phyloP scores from a whole-genome alignment of 2,329 filamentous ascomycete species.

The Penicillium sp. region DNA sequence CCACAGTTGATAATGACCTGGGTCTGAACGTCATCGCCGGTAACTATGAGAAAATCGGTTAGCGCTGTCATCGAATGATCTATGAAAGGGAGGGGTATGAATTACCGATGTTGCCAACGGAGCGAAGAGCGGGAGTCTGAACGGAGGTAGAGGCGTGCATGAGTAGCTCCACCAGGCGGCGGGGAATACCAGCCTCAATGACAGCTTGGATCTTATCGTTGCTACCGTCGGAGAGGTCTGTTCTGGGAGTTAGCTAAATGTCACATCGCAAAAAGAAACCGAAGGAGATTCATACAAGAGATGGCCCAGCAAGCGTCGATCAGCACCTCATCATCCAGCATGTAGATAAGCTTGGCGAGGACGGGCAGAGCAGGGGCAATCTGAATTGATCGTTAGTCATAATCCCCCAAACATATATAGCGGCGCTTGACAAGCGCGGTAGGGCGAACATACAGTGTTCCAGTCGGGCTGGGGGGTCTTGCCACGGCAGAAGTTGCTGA shows the following conservation, averaged over 20 bases:
- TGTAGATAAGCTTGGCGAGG: slow-evolving; percentile 96
- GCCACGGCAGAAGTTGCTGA: slow-evolving; percentile 99
- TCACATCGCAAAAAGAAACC: background rate
- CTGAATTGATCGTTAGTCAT: slow-evolving; percentile 55
- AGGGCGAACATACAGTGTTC: slow-evolving; percentile 74
- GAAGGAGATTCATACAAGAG: slow-evolving; percentile 61
- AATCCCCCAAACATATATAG: background rate
- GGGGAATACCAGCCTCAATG: slow-evolving; percentile 96
- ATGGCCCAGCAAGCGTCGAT: slow-evolving; percentile 99
- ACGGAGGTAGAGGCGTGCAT: slow-evolving; percentile 99
- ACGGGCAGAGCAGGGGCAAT: slow-evolving; percentile 94
- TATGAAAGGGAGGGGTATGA: background rate
- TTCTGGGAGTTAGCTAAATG: background rate
- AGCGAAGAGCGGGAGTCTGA: slow-evolving; percentile 94
- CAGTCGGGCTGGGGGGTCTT: slow-evolving; percentile 99
- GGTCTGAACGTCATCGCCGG: slow-evolving; percentile 96
- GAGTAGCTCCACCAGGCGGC: slow-evolving; percentile 91
- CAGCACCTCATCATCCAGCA: slow-evolving; percentile 94
- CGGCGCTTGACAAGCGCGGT: background rate
- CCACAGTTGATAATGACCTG: slow-evolving; percentile 99
- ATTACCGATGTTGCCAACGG: slow-evolving; percentile 83
- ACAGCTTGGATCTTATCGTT: slow-evolving; percentile 99
- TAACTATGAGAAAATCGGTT: slow-evolving; percentile 62
- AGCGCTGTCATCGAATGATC: background rate
- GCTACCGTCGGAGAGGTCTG: slow-evolving; percentile 86